phyloP scores from a whole-genome alignment of 169 alveolate species.

The Theileria equi region DNA sequence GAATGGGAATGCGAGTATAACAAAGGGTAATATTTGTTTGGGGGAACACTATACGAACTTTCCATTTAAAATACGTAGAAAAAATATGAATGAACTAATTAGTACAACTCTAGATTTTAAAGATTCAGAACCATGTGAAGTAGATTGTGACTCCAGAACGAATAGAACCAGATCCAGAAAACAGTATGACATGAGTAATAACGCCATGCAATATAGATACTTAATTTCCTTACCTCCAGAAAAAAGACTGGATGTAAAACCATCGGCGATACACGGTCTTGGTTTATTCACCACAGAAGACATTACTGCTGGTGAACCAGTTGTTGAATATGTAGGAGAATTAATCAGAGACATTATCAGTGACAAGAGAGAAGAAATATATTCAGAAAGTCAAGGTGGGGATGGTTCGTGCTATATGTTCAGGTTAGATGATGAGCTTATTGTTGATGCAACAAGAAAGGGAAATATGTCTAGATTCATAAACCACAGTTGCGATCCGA shows the following conservation, averaged over 20 bases:
- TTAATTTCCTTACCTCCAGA: conserved; percentile 71
- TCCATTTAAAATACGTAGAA: conserved; percentile 4
- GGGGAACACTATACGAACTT: conserved; percentile 6
- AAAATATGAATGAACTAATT: not conserved
- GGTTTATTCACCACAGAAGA: conserved; percentile 89
- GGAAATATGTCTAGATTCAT: conserved; percentile 95
- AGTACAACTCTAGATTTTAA: not conserved
- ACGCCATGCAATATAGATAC: conserved; percentile 75
- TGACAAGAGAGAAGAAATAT: conserved; percentile 70
- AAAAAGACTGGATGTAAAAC: conserved; percentile 69
- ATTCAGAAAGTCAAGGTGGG: conserved; percentile 64
- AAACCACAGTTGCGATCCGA: conserved; percentile 96
- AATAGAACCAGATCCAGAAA: conserved; percentile 53
- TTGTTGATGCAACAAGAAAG: conserved; percentile 94
- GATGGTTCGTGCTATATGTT: conserved; percentile 82
- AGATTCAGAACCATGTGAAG: conserved; percentile 7
- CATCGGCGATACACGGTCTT: conserved; percentile 88
- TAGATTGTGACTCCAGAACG: conserved; percentile 7
- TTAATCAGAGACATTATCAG: conserved; percentile 70
- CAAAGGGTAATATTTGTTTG: conserved; percentile 3
- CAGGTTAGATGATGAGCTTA: conserved; percentile 89
- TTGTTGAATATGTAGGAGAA: conserved; percentile 94
- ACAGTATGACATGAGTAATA: conserved; percentile 41
- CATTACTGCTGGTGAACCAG: conserved; percentile 90
- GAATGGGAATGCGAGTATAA: not conserved